These are phyloP conservation scores for Trebouxia sp. DNA, from an alignment of 139 green algal species.

Conservation along the genomic window DNA sequence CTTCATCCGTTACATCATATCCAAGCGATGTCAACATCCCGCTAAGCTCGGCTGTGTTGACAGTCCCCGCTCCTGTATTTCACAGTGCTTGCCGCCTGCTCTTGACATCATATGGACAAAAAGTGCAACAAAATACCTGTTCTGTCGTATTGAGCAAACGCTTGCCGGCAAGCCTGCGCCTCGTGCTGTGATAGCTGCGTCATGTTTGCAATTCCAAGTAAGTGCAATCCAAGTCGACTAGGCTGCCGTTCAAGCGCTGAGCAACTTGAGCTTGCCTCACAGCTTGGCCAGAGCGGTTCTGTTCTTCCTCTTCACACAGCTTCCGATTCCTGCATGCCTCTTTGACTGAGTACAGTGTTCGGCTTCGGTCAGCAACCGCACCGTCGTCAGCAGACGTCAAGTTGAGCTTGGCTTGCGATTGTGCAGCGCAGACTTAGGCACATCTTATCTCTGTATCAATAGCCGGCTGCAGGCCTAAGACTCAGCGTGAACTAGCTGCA, in stretches of 20 bases:
- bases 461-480: too few species aligned
- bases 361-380: too few species aligned
- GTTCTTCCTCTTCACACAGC: background rate
- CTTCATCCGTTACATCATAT: conserved; percentile 69
- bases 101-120: too few species aligned
- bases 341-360: too few species aligned
- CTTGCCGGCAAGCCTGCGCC: background rate
- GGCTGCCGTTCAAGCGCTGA: background rate
- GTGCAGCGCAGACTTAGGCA: too few species aligned
- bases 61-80: conserved; percentile 60
- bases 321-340: conserved; percentile 9
- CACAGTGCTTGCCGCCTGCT: background rate
- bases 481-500: too few species aligned
- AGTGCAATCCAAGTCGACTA: background rate
- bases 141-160: conserved; percentile 8
- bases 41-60: conserved; percentile 70
- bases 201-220: background rate
- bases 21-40: conserved; percentile 59
- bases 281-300: too few species aligned
- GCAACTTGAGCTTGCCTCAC: background rate
- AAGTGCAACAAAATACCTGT: too few species aligned
- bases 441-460: too few species aligned
- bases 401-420: too few species aligned
- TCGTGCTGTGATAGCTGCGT: background rate
- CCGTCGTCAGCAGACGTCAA: background rate